Evolutionary conservation across 2,329 filamentous ascomycete genomes (phyloP), one percentile per base, ranked within the genome.

Genomic region (Botrytis fabae): DNA sequence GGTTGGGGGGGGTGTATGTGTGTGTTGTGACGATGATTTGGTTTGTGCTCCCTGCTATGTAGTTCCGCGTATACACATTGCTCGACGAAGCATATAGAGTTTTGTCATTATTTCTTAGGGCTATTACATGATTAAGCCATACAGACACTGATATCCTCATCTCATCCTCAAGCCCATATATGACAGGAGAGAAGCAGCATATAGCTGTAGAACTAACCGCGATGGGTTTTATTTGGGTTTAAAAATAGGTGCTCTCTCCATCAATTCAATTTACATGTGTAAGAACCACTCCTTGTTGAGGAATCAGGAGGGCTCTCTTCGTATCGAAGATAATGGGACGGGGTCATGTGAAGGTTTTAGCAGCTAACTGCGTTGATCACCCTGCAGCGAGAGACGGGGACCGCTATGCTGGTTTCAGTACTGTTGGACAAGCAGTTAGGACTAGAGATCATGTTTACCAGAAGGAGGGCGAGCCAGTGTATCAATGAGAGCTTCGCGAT

Each of bases 11-110:
- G 1, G 32, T 32, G 3, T 32, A 2, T 32, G 3, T 32, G 32
- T 32, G 32, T 32, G 32, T 88, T 54, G 83, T 83, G 64, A 94
- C 83, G 7, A 94, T 74, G 4, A 85, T 88, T 73, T 83, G 83
- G 68, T 84, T 85, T 6, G 82, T 80, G 70, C 79, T 76, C 62
- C 79, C 76, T 61, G 88, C 84, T 6, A 85, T 85, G 65, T 94
- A 94, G 42, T 84, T 80, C 89, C 90, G 94, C 2, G 87, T 83
- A 78, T 85, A 91, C 48, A 92, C 89, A n/a, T 84, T 83, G 65
- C 85, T 79, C 2, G 86, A 87, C 0, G 91, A 93, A 25, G 86
- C 86, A 77, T 87, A 89, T 70, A 90, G 79, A 2, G 84, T 88
- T 59, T 81, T 84, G 70, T 86, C 85, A 79, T 90, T 85, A 5